A percentile compares a stretch with the other conserved stretches of the same genome.
These are phyloP conservation scores for Spatholobus suberectus DNA, from an alignment of 306 rosid genomes.

Conservation along the genomic window DNA sequence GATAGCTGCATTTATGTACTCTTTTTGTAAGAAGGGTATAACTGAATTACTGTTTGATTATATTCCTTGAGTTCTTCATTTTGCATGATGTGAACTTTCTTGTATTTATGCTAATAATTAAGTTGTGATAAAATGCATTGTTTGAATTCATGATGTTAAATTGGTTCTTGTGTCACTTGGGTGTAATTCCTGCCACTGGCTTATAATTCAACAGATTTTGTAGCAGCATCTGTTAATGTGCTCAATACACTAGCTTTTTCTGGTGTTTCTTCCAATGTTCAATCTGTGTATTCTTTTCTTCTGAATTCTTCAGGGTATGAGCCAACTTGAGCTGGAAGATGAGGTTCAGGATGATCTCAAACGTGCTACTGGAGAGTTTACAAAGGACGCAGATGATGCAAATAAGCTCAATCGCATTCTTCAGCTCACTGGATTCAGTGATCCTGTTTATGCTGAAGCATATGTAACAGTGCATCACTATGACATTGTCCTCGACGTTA, in stretches of 20 bases:
- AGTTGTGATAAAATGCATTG: slow-evolving; percentile 16
- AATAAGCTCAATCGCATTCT: slow-evolving; percentile 96
- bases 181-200: background rate
- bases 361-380: slow-evolving; percentile 99
- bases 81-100: slow-evolving; percentile 8
- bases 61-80: slow-evolving; percentile 24
- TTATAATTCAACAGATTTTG: slow-evolving; percentile 2
- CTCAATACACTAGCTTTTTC: background rate
- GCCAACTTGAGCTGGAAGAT: slow-evolving; percentile 99
- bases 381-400: slow-evolving; percentile 87
- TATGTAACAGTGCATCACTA: slow-evolving; percentile 97
- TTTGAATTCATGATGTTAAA: slow-evolving; percentile 6
- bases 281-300: slow-evolving; percentile 26
- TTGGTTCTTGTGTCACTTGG: background rate
- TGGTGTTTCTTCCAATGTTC: slow-evolving; percentile 12
- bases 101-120: slow-evolving; percentile 8
- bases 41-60: background rate
- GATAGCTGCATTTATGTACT: slow-evolving; percentile 29
- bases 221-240: slow-evolving; percentile 8
- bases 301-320: slow-evolving; percentile 81
- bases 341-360: slow-evolving; percentile 98
- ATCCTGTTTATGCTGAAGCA: slow-evolving; percentile 99
- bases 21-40: background rate
- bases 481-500: slow-evolving; percentile 96
- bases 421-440: slow-evolving; percentile 99